Conservation (phyloP, 306 rosid species). For the Dryas octopetala region DNA sequence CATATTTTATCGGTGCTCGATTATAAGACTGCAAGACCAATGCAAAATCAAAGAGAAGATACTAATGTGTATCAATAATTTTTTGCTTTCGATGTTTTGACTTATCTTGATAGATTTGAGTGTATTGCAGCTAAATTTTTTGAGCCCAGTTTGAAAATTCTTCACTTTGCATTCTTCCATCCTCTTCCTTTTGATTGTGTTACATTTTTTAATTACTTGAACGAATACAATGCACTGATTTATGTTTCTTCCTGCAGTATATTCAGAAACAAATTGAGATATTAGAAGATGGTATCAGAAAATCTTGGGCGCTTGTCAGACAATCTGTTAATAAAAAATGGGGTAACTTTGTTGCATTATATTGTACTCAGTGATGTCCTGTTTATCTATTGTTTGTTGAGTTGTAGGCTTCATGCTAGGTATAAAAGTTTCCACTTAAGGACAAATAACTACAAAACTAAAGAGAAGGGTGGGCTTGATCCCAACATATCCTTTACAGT, state of each 20-base stretch:
- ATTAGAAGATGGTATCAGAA: conserved; percentile 49
- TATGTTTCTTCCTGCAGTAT: conserved; percentile 42
- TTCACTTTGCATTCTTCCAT: background rate
- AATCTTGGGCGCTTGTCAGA: conserved; percentile 44
- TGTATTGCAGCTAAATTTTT: background rate
- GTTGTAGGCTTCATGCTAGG: background rate
- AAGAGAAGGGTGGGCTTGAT: background rate
- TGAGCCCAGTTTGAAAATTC: background rate
- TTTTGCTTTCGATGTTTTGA: background rate
- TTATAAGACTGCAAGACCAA: background rate
- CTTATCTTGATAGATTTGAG: background rate
- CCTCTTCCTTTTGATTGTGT: background rate
- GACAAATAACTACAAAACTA: background rate
- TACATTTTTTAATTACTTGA: background rate
- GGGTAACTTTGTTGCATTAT: conserved; percentile 24
- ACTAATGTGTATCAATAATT: no score
- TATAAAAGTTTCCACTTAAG: background rate
- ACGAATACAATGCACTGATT: background rate
- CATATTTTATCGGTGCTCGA: background rate
- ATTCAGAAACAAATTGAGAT: conserved; percentile 43
- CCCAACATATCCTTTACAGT: background rate
- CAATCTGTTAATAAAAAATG: conserved; percentile 19
- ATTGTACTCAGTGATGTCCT: background rate
- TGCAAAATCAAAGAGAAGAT: no score
- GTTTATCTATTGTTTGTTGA: background rate